Conservation (phyloP, 148 eudicot genomes). For the Silene conica region DNA sequence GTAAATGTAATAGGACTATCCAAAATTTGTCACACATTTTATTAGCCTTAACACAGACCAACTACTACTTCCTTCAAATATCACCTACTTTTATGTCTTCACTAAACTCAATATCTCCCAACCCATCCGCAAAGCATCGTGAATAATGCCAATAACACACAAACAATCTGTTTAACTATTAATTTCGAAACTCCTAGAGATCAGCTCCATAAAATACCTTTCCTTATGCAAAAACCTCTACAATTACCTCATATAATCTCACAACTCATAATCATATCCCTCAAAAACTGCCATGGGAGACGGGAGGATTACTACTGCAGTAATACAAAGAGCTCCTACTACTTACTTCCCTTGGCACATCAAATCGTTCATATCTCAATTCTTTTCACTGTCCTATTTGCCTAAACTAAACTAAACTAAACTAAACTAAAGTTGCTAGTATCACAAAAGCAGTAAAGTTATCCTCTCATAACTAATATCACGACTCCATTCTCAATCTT, state of each 20-base stretch:
- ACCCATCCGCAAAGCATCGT: too few species aligned
- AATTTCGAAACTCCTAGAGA: too few species aligned
- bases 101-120: neutral
- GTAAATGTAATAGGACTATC: too few species aligned
- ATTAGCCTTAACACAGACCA: neutral
- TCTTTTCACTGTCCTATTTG: too few species aligned
- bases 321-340: neutral
- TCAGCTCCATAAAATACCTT: neutral
- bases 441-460: neutral
- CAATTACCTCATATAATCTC: neutral
- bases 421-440: too few species aligned
- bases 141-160: neutral
- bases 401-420: neutral
- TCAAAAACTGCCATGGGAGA: neutral
- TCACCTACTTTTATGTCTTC: neutral
- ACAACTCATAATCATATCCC: too few species aligned
- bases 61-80: neutral
- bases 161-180: neutral
- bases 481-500: neutral
- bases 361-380: neutral
- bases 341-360: neutral
- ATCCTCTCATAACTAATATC: neutral
- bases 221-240: neutral
- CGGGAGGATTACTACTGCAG: neutral
- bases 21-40: too few species aligned